Conservation (phyloP, 2,329 filamentous ascomycete species). For the Bipolaris bicolor region DNA sequence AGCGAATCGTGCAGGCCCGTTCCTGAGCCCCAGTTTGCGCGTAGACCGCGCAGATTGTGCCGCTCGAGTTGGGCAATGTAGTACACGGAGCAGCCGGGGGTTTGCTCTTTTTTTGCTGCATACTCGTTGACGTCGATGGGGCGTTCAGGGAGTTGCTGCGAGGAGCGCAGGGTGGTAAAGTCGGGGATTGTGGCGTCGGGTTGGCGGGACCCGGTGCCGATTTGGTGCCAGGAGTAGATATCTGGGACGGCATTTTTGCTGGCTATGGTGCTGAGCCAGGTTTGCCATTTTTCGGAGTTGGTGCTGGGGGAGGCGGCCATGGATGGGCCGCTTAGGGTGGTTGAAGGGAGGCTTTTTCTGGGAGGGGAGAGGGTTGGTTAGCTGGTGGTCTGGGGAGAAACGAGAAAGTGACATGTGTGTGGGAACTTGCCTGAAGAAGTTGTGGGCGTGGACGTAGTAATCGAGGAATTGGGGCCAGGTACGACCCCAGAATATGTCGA, state of each 20-base stretch:
- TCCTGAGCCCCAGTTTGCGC: constrained; percentile 56
- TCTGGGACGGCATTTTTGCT: constrained; percentile 51
- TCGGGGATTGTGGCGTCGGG: constrained; percentile 31
- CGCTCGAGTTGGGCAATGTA: constrained; percentile 58
- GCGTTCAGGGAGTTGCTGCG: constrained; percentile 41
- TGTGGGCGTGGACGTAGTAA: constrained; percentile 50
- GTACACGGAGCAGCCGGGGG: constrained; percentile 52
- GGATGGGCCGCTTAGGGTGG: constrained; percentile 50
- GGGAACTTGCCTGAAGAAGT: constrained; percentile 40
- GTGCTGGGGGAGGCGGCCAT: constrained; percentile 41
- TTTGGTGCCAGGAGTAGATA: constrained; percentile 55
- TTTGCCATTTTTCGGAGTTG: constrained; percentile 46
- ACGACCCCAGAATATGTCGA: constrained; percentile 47
- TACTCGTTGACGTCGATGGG: constrained; percentile 60
- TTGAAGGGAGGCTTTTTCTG: not conserved
- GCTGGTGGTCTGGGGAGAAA: not conserved
- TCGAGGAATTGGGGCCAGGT: constrained; percentile 49
- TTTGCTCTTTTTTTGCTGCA: constrained; percentile 50
- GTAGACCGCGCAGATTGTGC: constrained; percentile 51
- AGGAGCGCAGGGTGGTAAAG: constrained; percentile 35
- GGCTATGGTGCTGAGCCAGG: constrained; percentile 45
- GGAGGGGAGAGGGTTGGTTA: not conserved
- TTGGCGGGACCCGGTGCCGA: constrained; percentile 35
- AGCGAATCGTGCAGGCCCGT: constrained; percentile 54
- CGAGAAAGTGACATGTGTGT: not conserved